These are phyloP conservation scores for Leptodermis oblonga DNA, from an alignment of 257 asterid species.

Conservation along the genomic window DNA sequence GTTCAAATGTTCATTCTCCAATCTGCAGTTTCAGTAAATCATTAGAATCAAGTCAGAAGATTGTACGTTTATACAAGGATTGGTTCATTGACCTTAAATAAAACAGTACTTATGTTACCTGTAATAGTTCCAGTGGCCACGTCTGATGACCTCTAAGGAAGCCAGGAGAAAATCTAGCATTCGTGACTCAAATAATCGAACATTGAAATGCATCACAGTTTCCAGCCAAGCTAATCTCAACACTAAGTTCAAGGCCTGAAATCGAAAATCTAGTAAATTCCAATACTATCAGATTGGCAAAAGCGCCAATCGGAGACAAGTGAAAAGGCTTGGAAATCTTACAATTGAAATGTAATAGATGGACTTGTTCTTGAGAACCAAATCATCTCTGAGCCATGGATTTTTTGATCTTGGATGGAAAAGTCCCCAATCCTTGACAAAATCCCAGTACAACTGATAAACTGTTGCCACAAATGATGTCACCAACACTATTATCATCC, in stretches of 20 bases:
- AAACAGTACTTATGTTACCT: slow-evolving; percentile 35
- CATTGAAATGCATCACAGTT: slow-evolving; percentile 57
- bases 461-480: slow-evolving; percentile 76
- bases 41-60: slow-evolving; percentile 5
- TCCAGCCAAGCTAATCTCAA: slow-evolving; percentile 92
- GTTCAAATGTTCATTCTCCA: slow-evolving; percentile 94
- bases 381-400: slow-evolving; percentile 75
- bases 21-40: slow-evolving; percentile 35
- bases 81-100: too few species aligned
- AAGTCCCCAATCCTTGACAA: slow-evolving; percentile 94
- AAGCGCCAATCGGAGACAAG: too few species aligned
- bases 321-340: slow-evolving; percentile 29
- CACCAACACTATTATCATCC: slow-evolving; percentile 60
- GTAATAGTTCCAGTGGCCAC: slow-evolving; percentile 97
- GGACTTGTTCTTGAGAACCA: slow-evolving; percentile 60
- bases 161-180: slow-evolving; percentile 74
- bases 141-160: slow-evolving; percentile 85
- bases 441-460: slow-evolving; percentile 95
- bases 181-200: slow-evolving; percentile 52
- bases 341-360: slow-evolving; percentile 85
- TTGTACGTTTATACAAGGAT: too few species aligned
- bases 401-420: slow-evolving; percentile 57
- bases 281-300: neutral
- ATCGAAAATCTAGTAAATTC: too few species aligned
- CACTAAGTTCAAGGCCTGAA: slow-evolving; percentile 64